These are phyloP conservation scores for Trichoderma sp. DNA, from an alignment of 2,329 filamentous ascomycete species.

Conservation along the genomic window DNA sequence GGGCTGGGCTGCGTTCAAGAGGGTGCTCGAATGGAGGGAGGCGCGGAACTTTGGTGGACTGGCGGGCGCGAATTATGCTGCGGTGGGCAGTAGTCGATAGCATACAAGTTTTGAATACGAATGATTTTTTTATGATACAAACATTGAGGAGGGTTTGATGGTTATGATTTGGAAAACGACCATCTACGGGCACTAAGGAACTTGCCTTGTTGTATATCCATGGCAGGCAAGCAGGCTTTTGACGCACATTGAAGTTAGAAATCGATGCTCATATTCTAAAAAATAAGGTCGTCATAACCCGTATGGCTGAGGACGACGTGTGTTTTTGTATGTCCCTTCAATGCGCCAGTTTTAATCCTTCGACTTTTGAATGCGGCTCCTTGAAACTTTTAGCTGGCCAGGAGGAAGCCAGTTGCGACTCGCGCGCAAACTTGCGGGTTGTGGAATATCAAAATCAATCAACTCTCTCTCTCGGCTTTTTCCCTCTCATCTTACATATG, in stretches of 20 bases:
- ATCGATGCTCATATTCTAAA: neutral
- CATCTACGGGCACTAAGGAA: neutral
- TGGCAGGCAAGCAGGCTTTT: neutral
- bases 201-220: neutral
- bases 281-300: neutral
- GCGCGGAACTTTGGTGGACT: slow-evolving; percentile 34
- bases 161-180: neutral
- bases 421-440: neutral
- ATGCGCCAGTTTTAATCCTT: slow-evolving; percentile 3
- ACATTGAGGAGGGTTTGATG: neutral
- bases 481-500: neutral
- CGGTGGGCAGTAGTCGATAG: slow-evolving; percentile 28
- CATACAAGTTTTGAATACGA: neutral
- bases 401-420: neutral
- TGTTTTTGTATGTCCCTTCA: slow-evolving; percentile 13
- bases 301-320: neutral
- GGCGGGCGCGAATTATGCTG: slow-evolving; percentile 34
- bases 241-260: neutral
- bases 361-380: neutral
- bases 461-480: neutral
- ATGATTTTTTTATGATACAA: neutral
- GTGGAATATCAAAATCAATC: neutral
- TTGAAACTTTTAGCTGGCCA: neutral
- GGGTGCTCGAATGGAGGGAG: slow-evolving; percentile 46
- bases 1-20: slow-evolving; percentile 59